Evolutionary conservation across 1,139 yeast species (phyloP).

Genomic region (Blastobotrys indianensis): DNA sequence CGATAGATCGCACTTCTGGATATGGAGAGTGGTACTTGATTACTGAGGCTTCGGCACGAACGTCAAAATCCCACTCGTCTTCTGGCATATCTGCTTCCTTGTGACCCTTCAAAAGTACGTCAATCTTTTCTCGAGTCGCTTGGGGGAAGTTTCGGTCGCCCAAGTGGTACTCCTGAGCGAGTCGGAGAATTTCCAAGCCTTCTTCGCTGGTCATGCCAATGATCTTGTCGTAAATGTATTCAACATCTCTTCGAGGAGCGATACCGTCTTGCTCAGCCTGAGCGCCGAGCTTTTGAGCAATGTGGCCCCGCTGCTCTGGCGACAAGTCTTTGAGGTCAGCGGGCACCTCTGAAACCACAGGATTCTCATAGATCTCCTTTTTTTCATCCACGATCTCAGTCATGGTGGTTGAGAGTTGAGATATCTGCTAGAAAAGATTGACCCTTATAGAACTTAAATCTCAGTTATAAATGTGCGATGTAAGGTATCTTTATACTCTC

Average conservation of each 20-base stretch:
- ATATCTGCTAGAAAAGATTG: no score
- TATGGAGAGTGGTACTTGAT: conserved; percentile 51
- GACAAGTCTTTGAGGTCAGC: not conserved
- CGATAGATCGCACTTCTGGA: conserved; percentile 56
- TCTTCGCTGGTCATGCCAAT: conserved; percentile 36
- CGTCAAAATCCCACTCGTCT: conserved; percentile 27
- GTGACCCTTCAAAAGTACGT: conserved; percentile 22
- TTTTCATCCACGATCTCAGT: no score
- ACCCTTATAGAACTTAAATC: no score
- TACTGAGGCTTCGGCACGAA: conserved; percentile 36
- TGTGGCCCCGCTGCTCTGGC: not conserved
- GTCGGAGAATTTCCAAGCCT: conserved; percentile 39
- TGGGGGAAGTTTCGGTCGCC: conserved; percentile 48
- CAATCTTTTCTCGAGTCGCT: conserved; percentile 32
- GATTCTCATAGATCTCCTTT: no score
- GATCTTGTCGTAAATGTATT: conserved; percentile 39
- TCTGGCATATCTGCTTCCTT: conserved; percentile 15
- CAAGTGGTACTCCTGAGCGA: conserved; percentile 37
- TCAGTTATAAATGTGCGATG: no score
- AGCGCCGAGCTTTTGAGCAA: not conserved
- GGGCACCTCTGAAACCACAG: not conserved
- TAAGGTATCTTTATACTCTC: no score
- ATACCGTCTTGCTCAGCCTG: conserved; percentile 1
- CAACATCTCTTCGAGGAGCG: conserved; percentile 21
- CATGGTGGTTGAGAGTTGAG: no score